Base-by-base conservation (phyloP, 352 stramenopile species). In the Phytophthora cactorum region DNA sequence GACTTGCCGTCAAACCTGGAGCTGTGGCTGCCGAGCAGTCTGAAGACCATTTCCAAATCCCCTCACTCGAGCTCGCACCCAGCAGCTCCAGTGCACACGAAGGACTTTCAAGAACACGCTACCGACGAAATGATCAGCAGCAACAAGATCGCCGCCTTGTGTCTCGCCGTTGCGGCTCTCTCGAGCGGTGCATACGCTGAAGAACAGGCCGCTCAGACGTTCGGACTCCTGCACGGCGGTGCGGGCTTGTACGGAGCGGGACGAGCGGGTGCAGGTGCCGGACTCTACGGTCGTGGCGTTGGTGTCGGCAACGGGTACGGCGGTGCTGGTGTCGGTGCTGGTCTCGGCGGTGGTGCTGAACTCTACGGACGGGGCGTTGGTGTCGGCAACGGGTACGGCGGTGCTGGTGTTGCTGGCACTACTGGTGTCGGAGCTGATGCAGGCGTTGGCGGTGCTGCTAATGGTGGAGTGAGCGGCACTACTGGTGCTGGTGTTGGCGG, bases 81-180 rank as follows among this genome's bases (percentile, higher is more conserved):
- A 38, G n/a, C 47, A 52, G 34, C 44, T 28, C 34, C 4, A 29
- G 17, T 31, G n/a, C 43, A 49, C 10, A 11, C 49, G 3, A 38
- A 25, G 0, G 12, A 55, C 38, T 39, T 49, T 32, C 49, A 39
- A 54, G 49, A 54, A 63, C 31, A 54, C 29, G 6, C 31, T n/a
- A 34, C 31, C 25, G 12, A 49, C 39, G 15, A 6, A 15, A 66
- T 70, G 63, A 66, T 61, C 43, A 58, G 5, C 55, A 53, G 25
- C 41, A 61, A 12, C 41, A 70, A 70, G 32, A 61, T 66, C 43
- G 15, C n/a, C n/a, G 25, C 43, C 25, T 12, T 70, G 25, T 70
- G 55, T 41, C 39, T 70, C 63, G 55, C 50, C 32, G 43, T 44
- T 17, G 34, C 28, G 27, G 56, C 63, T 5, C 31, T 70, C 34